Evolutionary conservation across 73 alveolate genomes (phyloP), one percentile per base, ranked within the genome.

Genomic region (Paramecium pentaurelia): DNA sequence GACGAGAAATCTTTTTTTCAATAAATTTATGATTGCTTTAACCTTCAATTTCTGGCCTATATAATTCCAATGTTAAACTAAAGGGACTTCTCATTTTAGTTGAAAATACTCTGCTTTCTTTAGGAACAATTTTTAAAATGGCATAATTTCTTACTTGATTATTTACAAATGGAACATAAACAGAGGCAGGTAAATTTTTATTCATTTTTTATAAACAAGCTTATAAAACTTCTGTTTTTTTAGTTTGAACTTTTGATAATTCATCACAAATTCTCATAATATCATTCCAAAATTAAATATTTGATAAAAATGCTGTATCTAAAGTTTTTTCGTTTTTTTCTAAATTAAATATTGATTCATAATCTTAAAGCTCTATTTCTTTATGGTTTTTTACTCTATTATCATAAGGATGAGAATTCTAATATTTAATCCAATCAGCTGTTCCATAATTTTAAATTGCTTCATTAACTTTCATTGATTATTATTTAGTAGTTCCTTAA

Each of bases 1-100:
- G 80, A 28, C 11, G 38, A 20, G 88, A 64, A 2, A 70, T 70
- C 7, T 77, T 47, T 12, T 60, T 58, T n/a, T 64, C 88, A 25
- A 47, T 44, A 59, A 71, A 54, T 54, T 54, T 54, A 54, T 54
- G 70, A 14, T 54, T 54, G 25, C 9, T 54, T 54, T 54, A 18
- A 36, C 87, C 49, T 58, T 93, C 92, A 47, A 92, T 97, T 44
- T 83, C 91, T 47, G 97, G 95, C 25, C 95, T 80, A 70, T 87
- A 95, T 6, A 88, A 40, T 58, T 95, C 97, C 7, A 95, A 22
- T 27, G 95, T 92, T 34, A 95, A 75, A 94, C 92, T 86, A 77
- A 93, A 95, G 6, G 97, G 97, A 5, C 96, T 95, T 88, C 96
- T 95, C 75, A 86, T 95, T 73, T 75, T 93, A 2, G 97, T 95